Conservation (phyloP, 2,329 filamentous ascomycete species). For the Tolypocladium capitatum region DNA sequence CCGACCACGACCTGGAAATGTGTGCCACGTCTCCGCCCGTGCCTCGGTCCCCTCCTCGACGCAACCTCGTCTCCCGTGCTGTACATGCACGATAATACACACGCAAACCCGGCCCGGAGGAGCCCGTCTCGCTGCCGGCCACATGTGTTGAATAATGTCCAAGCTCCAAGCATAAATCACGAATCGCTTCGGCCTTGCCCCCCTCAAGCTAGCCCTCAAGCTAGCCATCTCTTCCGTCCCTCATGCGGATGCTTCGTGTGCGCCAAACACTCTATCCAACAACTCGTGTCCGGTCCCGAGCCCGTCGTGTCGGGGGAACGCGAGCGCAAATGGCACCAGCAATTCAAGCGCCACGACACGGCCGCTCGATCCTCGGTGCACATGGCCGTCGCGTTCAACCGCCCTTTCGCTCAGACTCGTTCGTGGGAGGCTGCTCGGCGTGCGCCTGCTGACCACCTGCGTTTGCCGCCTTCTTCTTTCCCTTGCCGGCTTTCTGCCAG, state of each 20-base stretch:
- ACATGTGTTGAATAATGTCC: background rate
- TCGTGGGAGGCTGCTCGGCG: slow-evolving; percentile 42
- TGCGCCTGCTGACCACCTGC: slow-evolving; percentile 20
- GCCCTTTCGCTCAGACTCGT: slow-evolving; percentile 49
- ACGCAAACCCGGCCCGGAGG: background rate
- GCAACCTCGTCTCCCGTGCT: background rate
- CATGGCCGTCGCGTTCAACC: slow-evolving; percentile 28
- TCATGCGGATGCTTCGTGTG: background rate
- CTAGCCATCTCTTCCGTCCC: background rate
- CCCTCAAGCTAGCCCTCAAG: background rate
- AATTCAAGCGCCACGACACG: background rate
- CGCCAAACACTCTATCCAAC: background rate
- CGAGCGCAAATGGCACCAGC: background rate
- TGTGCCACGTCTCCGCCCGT: background rate
- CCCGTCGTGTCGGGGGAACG: background rate
- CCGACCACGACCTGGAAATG: background rate
- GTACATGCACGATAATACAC: background rate
- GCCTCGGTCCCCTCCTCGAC: background rate
- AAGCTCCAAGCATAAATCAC: background rate
- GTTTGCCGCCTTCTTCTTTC: slow-evolving; percentile 30
- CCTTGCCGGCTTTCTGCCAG: slow-evolving; percentile 48
- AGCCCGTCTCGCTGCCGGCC: background rate
- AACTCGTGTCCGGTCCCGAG: background rate
- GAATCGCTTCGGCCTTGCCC: background rate
- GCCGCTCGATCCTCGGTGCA: background rate